Conservation (phyloP, 2,329 filamentous ascomycete genomes). For the Curvularia eragrostidis region DNA sequence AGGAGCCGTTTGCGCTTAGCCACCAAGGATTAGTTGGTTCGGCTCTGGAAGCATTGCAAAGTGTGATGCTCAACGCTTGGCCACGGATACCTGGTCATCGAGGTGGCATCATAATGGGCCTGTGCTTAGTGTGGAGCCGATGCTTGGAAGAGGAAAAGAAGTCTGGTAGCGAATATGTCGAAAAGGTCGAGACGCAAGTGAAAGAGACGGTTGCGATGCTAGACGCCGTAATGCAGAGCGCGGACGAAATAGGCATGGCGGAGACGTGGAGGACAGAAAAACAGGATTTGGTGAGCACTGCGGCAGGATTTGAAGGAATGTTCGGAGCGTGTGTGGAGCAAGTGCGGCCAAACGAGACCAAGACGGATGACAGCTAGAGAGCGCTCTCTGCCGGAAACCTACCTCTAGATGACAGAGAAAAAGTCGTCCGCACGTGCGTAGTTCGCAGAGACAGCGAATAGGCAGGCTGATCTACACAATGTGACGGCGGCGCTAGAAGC, state of each 20-base stretch:
- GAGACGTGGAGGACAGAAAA: slow-evolving; percentile 28
- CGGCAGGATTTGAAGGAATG: slow-evolving; percentile 14
- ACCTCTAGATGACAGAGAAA: background rate
- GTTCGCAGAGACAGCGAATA: background rate
- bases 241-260: slow-evolving; percentile 17
- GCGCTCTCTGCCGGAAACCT: background rate
- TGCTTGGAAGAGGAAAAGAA: slow-evolving; percentile 32
- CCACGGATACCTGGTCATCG: slow-evolving; percentile 69
- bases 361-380: background rate
- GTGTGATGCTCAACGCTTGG: slow-evolving; percentile 70
- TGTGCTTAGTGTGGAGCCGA: slow-evolving; percentile 53
- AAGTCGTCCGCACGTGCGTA: background rate
- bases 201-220: slow-evolving; percentile 39
- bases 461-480: background rate
- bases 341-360: background rate
- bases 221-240: slow-evolving; percentile 29
- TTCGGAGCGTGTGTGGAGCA: slow-evolving; percentile 19
- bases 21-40: slow-evolving; percentile 62
- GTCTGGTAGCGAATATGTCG: slow-evolving; percentile 21
- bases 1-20: slow-evolving; percentile 70
- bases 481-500: slow-evolving; percentile 15
- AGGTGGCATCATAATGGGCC: slow-evolving; percentile 67
- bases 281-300: slow-evolving; percentile 12
- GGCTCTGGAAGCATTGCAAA: slow-evolving; percentile 62
- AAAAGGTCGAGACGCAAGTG: slow-evolving; percentile 24